Evolutionary conservation across 2,329 filamentous ascomycete species (phyloP).

Genomic region (Fusarium clavum): DNA sequence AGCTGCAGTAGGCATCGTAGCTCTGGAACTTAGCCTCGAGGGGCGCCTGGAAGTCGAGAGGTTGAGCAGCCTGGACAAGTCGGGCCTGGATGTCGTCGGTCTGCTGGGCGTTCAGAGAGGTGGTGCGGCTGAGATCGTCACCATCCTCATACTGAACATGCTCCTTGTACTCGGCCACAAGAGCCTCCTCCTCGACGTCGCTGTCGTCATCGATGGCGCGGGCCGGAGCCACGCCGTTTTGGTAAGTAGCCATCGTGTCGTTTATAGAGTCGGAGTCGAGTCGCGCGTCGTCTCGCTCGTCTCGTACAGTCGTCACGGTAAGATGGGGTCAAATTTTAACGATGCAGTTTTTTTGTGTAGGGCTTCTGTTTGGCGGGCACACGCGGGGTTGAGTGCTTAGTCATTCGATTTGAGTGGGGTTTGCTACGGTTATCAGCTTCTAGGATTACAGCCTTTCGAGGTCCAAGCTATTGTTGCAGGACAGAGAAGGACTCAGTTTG

Average conservation of each 20-base stretch:
- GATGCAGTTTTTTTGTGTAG: constrained; percentile 48
- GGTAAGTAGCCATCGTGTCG: constrained; percentile 68
- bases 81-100: constrained; percentile 93
- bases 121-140: constrained; percentile 81
- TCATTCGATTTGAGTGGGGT: constrained; percentile 41
- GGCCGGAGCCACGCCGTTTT: constrained; percentile 70
- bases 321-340: constrained; percentile 52
- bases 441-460: constrained; percentile 20
- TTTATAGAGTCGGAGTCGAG: constrained; percentile 46
- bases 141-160: constrained; percentile 94
- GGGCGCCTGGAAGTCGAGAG: constrained; percentile 94
- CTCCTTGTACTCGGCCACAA: constrained; percentile 95
- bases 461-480: constrained; percentile 10
- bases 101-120: constrained; percentile 76
- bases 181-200: constrained; percentile 94
- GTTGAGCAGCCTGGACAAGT: constrained; percentile 90
- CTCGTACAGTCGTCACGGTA: constrained; percentile 47
- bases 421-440: constrained; percentile 39
- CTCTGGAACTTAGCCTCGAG: constrained; percentile 98
- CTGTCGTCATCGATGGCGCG: constrained; percentile 81
- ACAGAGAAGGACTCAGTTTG: constrained; percentile 12
- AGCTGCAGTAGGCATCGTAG: constrained; percentile 99
- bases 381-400: constrained; percentile 25
- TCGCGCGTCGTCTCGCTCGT: constrained; percentile 43
- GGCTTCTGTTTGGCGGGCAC: constrained; percentile 52